Percentiles rank a stretch among this genome's conserved stretches.
Evolutionary conservation across 139 green algal genomes (phyloP).

Genomic region (Asterochloris erici): DNA sequence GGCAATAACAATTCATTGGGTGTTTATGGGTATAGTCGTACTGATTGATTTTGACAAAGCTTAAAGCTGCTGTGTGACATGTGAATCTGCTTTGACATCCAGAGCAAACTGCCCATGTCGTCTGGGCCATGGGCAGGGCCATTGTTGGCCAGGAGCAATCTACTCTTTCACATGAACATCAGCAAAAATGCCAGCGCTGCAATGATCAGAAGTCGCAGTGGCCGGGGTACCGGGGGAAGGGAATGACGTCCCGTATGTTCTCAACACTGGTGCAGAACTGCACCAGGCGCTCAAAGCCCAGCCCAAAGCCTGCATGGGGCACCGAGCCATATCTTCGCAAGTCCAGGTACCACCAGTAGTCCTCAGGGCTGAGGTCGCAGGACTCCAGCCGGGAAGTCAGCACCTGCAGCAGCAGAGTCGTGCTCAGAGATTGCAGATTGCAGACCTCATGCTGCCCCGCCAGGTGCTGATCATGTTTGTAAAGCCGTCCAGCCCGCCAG

Average conservation of each 20-base stretch:
- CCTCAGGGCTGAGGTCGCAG: slow-evolving; percentile 63
- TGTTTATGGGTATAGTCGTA: not conserved
- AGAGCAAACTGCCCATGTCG: not conserved
- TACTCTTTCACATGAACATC: too few relatives aligned
- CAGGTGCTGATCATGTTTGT: too few relatives aligned
- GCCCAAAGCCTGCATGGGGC: slow-evolving; percentile 93
- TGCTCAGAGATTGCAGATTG: not conserved
- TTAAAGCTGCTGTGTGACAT: not conserved
- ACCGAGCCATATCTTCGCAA: slow-evolving; percentile 90
- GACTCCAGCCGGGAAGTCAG: slow-evolving; percentile 67
- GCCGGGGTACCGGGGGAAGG: slow-evolving; percentile 95
- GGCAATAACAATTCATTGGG: not conserved
- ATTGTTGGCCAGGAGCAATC: not conserved
- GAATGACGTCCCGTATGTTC: slow-evolving; percentile 99
- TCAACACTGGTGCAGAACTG: slow-evolving; percentile 96
- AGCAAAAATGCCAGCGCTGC: not conserved
- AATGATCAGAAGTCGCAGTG: slow-evolving; percentile 67
- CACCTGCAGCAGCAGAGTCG: slow-evolving; percentile 27
- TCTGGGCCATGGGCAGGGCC: not conserved
- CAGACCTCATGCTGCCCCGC: too few relatives aligned
- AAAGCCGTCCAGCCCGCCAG: too few relatives aligned
- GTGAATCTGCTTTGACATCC: not conserved
- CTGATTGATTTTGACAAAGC: not conserved
- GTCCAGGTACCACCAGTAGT: slow-evolving; percentile 95
- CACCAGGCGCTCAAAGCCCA: slow-evolving; percentile 98